Base-by-base conservation (phyloP, 2,329 filamentous ascomycete genomes). In the Tolypocladium album region DNA sequence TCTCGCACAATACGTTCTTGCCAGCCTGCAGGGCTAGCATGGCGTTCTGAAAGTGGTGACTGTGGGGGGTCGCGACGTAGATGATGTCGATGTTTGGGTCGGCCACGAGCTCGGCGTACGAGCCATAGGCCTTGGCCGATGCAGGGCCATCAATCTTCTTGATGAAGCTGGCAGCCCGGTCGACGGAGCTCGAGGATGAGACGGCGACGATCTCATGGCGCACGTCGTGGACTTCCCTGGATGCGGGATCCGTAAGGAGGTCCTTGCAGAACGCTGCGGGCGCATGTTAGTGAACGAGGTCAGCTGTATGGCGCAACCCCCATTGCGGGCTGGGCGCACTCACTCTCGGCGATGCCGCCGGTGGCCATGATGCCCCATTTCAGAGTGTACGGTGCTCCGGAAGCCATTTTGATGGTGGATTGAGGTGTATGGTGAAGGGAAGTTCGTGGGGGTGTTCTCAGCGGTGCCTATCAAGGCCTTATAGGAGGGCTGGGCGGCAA, bases 1-100 rank as follows among this genome's bases (percentile, higher is more conserved):
- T 96, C 75, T 96, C 92, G 73, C 91, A 96, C 40, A 96, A 82
- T 38, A 96, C 90, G 68, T 93, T 82, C 80, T 96, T 96, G 68
- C 90, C 89, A 9, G 88, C 89, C 65, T 90, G 83, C 45, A 96
- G 80, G 52, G 87, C 88, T n/a, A 95, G 82, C 84, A 92, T 90
- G 64, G 85, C 83, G 75, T 96, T 93, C 73, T 95, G 90, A 78
- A 92, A 96, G 78, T 96, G 92, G 73, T 96, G 92, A 67, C 89
- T 92, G 77, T 96, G 92, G 20, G 92, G 92, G 4, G 92, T 96
- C 31, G 90, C 91, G 60, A 96, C 84, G 74, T 96, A 96, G 75
- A 96, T 76, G 67, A 95, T 89, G 72, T 96, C 89, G 65, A 96
- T 83, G 67, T 90, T 82, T 8, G 87, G 78, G 71, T 96, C 90